phyloP scores from a whole-genome alignment of 306 rosid species.

The Casuarina equisetifolia region DNA sequence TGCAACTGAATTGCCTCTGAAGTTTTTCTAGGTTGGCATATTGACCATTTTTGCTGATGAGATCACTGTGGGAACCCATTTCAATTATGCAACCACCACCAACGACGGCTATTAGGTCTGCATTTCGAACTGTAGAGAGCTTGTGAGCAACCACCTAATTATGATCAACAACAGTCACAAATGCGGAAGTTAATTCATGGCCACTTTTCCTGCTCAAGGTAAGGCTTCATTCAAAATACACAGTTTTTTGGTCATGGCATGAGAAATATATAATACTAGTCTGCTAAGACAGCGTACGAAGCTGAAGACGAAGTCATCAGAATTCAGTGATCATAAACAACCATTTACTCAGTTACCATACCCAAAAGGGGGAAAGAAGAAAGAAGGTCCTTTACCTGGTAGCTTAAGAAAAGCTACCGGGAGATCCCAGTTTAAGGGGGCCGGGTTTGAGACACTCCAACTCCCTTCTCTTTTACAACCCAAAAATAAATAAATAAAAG shows the following conservation, averaged over 20 bases:
- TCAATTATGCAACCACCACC: slow-evolving; percentile 69
- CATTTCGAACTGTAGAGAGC: slow-evolving; percentile 85
- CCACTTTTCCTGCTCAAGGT: too few relatives aligned
- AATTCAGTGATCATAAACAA: background rate
- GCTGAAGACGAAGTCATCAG: background rate
- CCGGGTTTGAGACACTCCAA: too few relatives aligned
- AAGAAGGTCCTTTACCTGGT: background rate
- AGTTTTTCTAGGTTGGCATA: slow-evolving; percentile 77
- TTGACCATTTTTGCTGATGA: slow-evolving; percentile 66
- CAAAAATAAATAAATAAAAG: background rate
- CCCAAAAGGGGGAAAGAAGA: background rate
- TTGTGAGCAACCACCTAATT: slow-evolving; percentile 94
- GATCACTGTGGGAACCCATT: slow-evolving; percentile 72
- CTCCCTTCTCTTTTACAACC: too few relatives aligned
- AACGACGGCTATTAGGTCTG: slow-evolving; percentile 80
- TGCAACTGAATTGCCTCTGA: slow-evolving; percentile 68
- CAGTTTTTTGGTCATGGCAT: too few relatives aligned
- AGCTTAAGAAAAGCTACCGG: background rate
- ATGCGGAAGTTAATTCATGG: background rate
- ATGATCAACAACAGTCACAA: slow-evolving; percentile 13
- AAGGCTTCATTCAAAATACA: too few relatives aligned
- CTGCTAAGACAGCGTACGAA: background rate
- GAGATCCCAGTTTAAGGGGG: too few relatives aligned
- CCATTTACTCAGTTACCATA: background rate
- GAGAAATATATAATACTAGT: background rate